These are phyloP conservation scores for Neofusicoccum ribis DNA, from an alignment of 2,329 filamentous ascomycete species.

Conservation along the genomic window DNA sequence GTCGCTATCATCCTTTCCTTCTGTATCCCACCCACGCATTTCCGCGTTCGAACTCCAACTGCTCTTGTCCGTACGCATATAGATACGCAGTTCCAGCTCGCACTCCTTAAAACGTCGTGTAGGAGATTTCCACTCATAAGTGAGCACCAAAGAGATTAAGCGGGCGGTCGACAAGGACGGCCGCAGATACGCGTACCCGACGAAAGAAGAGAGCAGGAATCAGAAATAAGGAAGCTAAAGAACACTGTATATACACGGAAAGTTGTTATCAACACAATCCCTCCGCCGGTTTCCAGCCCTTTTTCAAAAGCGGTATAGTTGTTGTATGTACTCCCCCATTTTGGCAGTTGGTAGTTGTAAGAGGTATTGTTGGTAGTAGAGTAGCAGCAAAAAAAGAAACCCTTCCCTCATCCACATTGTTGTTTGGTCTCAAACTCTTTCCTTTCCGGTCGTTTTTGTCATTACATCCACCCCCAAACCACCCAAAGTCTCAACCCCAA, in stretches of 20 bases:
- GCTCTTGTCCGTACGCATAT: too few species aligned
- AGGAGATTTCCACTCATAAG: too few species aligned
- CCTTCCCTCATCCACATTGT: constrained; percentile 7
- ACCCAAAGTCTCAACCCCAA: not conserved
- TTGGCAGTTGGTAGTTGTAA: not conserved
- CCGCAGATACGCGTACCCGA: not conserved
- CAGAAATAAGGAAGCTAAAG: not conserved
- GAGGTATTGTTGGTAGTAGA: not conserved
- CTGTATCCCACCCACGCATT: too few species aligned
- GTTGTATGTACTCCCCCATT: constrained; percentile 6
- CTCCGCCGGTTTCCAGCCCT: not conserved
- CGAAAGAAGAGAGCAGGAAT: not conserved
- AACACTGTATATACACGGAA: constrained; percentile 10
- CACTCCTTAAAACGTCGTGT: too few species aligned
- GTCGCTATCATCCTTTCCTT: too few species aligned
- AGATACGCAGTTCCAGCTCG: too few species aligned
- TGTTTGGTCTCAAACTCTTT: not conserved
- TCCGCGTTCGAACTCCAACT: too few species aligned
- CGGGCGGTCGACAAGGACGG: too few species aligned
- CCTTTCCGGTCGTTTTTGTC: constrained; percentile 14
- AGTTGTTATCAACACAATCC: not conserved
- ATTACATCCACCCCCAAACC: constrained; percentile 6
- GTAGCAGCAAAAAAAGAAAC: not conserved
- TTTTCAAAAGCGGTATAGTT: not conserved
- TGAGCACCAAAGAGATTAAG: not conserved